These are phyloP conservation scores for Stevia rebaudiana DNA, from an alignment of 140 eudicot genomes.

Conservation along the genomic window DNA sequence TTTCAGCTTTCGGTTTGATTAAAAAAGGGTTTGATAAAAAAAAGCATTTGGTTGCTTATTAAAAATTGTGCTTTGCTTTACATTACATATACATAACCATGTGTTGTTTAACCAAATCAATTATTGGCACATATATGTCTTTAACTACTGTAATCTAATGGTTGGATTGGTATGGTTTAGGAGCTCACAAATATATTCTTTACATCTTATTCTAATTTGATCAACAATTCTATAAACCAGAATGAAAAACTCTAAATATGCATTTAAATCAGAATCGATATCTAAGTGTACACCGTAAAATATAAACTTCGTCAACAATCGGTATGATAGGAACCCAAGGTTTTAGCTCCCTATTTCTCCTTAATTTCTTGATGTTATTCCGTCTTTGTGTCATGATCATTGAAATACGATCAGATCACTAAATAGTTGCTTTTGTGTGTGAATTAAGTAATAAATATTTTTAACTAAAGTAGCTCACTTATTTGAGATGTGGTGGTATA, in stretches of 20 bases:
- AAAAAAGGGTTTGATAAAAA: not conserved
- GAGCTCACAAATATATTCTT: no score
- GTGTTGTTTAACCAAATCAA: not conserved
- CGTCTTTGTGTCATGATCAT: not conserved
- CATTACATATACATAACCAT: not conserved
- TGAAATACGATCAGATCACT: not conserved
- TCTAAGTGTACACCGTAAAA: no score
- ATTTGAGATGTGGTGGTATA: not conserved
- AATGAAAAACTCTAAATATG: no score
- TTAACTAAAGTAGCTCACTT: not conserved
- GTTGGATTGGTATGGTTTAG: no score
- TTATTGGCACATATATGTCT: not conserved
- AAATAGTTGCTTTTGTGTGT: not conserved
- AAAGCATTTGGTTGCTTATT: not conserved
- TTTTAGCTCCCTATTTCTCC: not conserved
- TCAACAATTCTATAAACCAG: no score
- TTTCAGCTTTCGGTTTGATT: no score
- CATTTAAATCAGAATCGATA: no score
- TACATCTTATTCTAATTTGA: no score
- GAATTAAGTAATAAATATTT: not conserved
- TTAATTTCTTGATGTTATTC: slow-evolving; percentile 1
- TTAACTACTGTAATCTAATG: no score
- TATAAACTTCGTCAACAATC: no score
- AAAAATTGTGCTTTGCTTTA: not conserved
- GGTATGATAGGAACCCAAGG: no score